These are phyloP conservation scores for Dictyostelium intermedium DNA, from an alignment of 78 protist species.

Conservation along the genomic window DNA sequence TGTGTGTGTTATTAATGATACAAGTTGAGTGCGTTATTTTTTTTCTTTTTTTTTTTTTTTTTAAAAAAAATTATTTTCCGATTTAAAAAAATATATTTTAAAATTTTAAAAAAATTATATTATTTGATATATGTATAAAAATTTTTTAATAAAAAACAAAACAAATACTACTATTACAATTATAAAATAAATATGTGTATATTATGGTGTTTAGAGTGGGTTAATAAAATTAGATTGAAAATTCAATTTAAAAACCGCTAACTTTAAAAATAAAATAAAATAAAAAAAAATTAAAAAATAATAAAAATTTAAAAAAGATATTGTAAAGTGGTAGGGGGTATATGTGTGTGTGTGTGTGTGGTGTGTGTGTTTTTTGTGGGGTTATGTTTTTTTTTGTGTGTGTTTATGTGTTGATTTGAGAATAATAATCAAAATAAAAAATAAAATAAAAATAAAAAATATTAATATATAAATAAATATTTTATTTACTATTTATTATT, in stretches of 20 bases:
- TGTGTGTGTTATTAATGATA: not conserved
- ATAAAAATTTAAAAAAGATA: not conserved
- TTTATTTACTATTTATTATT: too few species aligned
- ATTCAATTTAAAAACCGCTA: too few species aligned
- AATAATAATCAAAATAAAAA: not conserved
- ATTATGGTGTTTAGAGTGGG: not conserved
- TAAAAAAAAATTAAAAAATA: too few species aligned
- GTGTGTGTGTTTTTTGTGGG: not conserved
- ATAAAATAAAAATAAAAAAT: too few species aligned
- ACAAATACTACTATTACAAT: not conserved
- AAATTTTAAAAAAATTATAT: not conserved
- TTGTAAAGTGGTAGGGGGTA: not conserved
- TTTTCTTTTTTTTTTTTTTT: not conserved
- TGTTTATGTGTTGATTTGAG: not conserved
- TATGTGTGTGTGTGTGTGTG: slow-evolving; percentile 3
- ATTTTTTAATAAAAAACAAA: not conserved
- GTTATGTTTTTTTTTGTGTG: not conserved
- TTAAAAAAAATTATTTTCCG: not conserved
- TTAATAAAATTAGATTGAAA: not conserved
- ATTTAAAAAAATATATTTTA: not conserved
- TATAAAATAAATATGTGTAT: not conserved
- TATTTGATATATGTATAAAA: not conserved
- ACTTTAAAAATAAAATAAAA: too few species aligned
- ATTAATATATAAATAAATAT: too few species aligned
- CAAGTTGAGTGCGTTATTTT: not conserved